Conservation (phyloP, 2,329 filamentous ascomycete species). For the Fusarium hainanense region DNA sequence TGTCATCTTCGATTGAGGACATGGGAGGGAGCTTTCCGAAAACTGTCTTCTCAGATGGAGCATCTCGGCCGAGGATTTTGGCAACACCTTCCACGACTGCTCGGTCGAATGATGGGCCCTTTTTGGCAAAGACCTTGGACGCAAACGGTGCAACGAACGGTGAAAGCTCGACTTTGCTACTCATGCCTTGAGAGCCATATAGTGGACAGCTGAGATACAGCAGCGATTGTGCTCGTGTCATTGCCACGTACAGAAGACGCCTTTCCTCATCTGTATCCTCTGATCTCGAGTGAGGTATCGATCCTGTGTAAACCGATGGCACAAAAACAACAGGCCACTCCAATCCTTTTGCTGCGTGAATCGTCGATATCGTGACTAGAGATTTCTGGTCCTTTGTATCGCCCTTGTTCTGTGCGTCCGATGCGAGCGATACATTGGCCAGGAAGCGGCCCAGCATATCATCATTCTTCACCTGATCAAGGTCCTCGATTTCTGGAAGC, state of each 20-base stretch:
- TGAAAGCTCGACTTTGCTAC: conserved; percentile 73
- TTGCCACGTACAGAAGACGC: conserved; percentile 90
- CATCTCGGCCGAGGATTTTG: conserved; percentile 73
- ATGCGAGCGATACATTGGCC: conserved; percentile 88
- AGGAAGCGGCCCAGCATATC: conserved; percentile 79
- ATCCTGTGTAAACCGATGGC: conserved; percentile 88
- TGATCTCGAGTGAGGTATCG: conserved; percentile 86
- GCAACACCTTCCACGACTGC: conserved; percentile 73
- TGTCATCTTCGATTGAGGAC: conserved; percentile 72
- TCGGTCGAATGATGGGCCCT: conserved; percentile 76
- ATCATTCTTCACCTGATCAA: conserved; percentile 75
- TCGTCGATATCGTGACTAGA: conserved; percentile 91
- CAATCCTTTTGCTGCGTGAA: conserved; percentile 93
- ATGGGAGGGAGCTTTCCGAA: conserved; percentile 64
- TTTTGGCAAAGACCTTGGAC: conserved; percentile 59
- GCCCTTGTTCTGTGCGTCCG: conserved; percentile 76
- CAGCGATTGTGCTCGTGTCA: conserved; percentile 90
- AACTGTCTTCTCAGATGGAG: conserved; percentile 67
- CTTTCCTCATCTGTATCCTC: conserved; percentile 91
- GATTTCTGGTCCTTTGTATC: conserved; percentile 66
- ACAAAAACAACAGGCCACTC: conserved; percentile 98
- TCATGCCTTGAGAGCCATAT: conserved; percentile 68
- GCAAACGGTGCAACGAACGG: conserved; percentile 72
- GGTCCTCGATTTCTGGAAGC: conserved; percentile 75
- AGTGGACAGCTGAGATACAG: conserved; percentile 86